Evolutionary conservation across 257 asterid species (phyloP), one percentile per base, ranked within the genome.

Genomic region (Nicotiana benthamiana): DNA sequence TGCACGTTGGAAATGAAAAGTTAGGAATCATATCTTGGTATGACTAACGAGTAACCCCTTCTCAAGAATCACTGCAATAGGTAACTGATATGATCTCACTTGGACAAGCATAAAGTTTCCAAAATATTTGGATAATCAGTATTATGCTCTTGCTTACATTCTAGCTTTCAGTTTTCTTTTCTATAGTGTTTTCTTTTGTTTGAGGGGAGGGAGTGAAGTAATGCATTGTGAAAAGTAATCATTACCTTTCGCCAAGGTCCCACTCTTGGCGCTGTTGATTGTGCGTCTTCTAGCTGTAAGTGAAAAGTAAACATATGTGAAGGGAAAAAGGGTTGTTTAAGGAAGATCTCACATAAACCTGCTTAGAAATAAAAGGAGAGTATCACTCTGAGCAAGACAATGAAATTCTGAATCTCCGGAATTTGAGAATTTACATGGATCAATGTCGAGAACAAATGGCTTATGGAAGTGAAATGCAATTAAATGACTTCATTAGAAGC

Each of bases 241-340:
- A 66, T 85, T 89, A 95, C 99, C 97, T 95, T 95, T 80, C 99
- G 90, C 99, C 99, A 95, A 17, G 98, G 98, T 84, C 99, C 99
- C 3, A 95, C 97, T 88, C 88, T 86, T 81, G 99, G 97, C 34
- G 85, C 75, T 27, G 87, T 64, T 3, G 93, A 93, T 22, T 93
- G 92, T 79, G 93, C 87, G 82, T 85, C 89, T 79, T 91, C 93
- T 70, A 89, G 95, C 99, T 95, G 81, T 76, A 68, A 82, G 80
- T 77, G 61, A 72, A 46, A 24, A 7, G 24, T 72, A 17, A 72
- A 24, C 8, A 43, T 6, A 46, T 6, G 24, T 24, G 3, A 12
- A 22, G 59, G 9, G 1, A 11, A 43, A 43, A 72, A 0, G 43
- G 7, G 13, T 22, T 12, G 20, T 0, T 43, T 22, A 72, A 43